Conservation (phyloP, 169 alveolate genomes). For the Plasmodium cynomolgi region DNA sequence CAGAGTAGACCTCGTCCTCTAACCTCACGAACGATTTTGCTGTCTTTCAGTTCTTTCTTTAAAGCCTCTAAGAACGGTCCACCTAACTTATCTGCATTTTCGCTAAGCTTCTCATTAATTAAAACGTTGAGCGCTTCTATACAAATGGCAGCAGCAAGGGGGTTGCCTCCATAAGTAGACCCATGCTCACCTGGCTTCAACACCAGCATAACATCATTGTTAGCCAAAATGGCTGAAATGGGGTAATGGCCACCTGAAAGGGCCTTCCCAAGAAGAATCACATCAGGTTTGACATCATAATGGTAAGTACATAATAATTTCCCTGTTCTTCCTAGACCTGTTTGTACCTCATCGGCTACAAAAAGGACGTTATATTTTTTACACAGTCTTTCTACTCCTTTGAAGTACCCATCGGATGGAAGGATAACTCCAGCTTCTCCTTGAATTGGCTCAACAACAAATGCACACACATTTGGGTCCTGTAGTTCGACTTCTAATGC, state of each 20-base stretch:
- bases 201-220: slow-evolving; percentile 90
- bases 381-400: slow-evolving; percentile 87
- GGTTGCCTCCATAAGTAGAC: slow-evolving; percentile 91
- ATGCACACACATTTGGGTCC: slow-evolving; percentile 90
- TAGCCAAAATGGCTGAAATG: slow-evolving; percentile 91
- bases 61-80: slow-evolving; percentile 79
- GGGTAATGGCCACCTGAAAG: slow-evolving; percentile 94
- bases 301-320: slow-evolving; percentile 86
- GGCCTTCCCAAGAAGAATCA: slow-evolving; percentile 92
- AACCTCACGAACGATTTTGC: slow-evolving; percentile 42
- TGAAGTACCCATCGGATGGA: slow-evolving; percentile 90
- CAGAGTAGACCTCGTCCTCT: slow-evolving; percentile 90
- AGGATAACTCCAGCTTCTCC: slow-evolving; percentile 96
- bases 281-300: slow-evolving; percentile 89
- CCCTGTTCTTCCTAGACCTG: slow-evolving; percentile 95
- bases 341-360: slow-evolving; percentile 92
- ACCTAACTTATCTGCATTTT: slow-evolving; percentile 87
- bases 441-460: slow-evolving; percentile 93
- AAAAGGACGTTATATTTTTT: slow-evolving; percentile 81
- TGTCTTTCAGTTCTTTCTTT: slow-evolving; percentile 49
- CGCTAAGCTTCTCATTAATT: slow-evolving; percentile 89
- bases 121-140: slow-evolving; percentile 89
- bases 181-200: slow-evolving; percentile 96
- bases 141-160: slow-evolving; percentile 91
- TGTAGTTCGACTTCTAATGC: slow-evolving; percentile 77